Evolutionary conservation across 2,329 filamentous ascomycete genomes (phyloP), one percentile per base, ranked within the genome.

Genomic region (Talaromyces verruculosus): DNA sequence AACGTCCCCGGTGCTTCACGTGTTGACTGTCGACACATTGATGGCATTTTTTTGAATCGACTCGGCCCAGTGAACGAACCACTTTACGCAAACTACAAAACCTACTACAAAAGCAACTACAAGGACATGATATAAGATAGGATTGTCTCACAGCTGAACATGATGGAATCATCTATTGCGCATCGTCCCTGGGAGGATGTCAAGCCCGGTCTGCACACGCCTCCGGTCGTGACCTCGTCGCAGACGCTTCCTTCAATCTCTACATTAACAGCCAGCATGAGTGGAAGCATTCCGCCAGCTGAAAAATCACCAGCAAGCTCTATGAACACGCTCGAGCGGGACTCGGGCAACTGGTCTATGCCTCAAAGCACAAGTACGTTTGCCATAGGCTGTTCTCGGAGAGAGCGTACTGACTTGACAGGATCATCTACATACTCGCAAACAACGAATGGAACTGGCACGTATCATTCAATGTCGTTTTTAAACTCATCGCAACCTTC

Each of bases 301-400:
- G 80, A 82, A 66, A 81, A 81, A 68, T 79, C 77, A 0, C 79
- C 78, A 10, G 77, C 76, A 22, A 71, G 77, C 8, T 81, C 80
- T 5, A 70, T 81, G 68, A 81, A 79, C 63, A 81, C 80, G 15
- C 77, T 81, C 67, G 81, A 84, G 72, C 83, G 85, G 67, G 85
- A 87, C 73, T 87, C 85, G 25, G 84, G 85, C 67, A 85, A 83
- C 73, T 87, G 84, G 84, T 85, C 84, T 63, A 84, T 85, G 71
- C 83, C 84, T 67, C 84, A 84, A 71, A 85, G 84, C 75, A 84
- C 85, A 72, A 83, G 85, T 85, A 77, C 73, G 80, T 63, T 73
- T n/a, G 17, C 17, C 30, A 11, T 5, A 17, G 47, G 47, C 51
- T 22, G 51, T 13, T 25, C 25, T 22, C n/a, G 19, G 66, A 30